Evolutionary conservation across 257 asterid genomes (phyloP).

Genomic region (Solanum etuberosum): DNA sequence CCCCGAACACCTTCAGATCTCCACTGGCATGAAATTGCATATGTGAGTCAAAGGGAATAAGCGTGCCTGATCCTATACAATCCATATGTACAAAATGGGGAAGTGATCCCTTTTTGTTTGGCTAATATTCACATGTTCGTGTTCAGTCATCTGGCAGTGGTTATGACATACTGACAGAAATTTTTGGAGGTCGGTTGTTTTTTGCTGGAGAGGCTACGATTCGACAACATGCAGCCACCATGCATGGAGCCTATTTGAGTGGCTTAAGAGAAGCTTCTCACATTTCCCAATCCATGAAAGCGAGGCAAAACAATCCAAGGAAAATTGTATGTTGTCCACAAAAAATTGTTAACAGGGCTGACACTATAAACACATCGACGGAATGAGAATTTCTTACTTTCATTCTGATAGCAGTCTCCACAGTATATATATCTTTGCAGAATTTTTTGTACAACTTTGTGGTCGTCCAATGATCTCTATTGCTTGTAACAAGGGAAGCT

Average conservation of each 20-base stretch:
- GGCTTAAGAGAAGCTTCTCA: conserved; percentile 76
- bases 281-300: conserved; percentile 36
- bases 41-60: conserved; percentile 53
- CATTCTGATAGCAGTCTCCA: too few relatives aligned
- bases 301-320: conserved; percentile 18
- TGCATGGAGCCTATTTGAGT: conserved; percentile 86
- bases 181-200: conserved; percentile 41
- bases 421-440: too few relatives aligned
- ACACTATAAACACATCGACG: too few relatives aligned
- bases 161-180: conserved; percentile 65
- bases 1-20: not conserved
- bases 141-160: conserved; percentile 68
- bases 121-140: conserved; percentile 68
- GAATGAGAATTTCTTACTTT: too few relatives aligned
- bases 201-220: conserved; percentile 81
- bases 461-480: too few relatives aligned
- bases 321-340: conserved; percentile 6
- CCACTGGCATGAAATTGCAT: conserved; percentile 5
- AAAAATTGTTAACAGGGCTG: too few relatives aligned
- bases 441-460: too few relatives aligned
- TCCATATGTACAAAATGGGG: conserved; percentile 87
- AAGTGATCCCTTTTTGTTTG: conserved; percentile 56
- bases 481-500: too few relatives aligned
- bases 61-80: conserved; percentile 62
- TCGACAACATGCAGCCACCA: conserved; percentile 73